Base-by-base conservation (phyloP, 257 asterid genomes). In the Solanum medicagineum region DNA sequence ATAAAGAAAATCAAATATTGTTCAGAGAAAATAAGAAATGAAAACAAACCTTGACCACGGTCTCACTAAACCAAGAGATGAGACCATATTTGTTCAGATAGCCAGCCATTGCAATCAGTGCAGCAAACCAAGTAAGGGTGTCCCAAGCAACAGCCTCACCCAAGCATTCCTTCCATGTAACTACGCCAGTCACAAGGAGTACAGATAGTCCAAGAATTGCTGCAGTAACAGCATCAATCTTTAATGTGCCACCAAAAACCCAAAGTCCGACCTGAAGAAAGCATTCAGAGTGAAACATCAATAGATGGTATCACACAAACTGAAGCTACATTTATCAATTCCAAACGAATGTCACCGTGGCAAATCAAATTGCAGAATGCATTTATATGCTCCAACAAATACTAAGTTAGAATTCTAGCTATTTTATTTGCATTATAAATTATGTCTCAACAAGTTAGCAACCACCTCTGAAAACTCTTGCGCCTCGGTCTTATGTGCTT, bases 61-160 rank as follows among this genome's bases (percentile, higher is more conserved):
- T 92, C 87, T 95, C 97, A 90, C 99, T 96, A 92, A 96, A 96
- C 99, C 99, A 96, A 86, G 98, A 55, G 85, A 96, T 96, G 83
- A 95, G 98, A 59, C 99, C 99, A 81, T 95, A 94, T 93, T 96
- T 95, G 93, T 95, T 96, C 14, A 96, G 94, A 88, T 96, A 94
- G 20, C 98, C 98, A 81, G 99, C 99, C 99, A 96, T 96, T 49
- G 99, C 99, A 90, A 96, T 95, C 53, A 96, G 98, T 17, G 99
- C 99, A 74, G 98, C 99, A 88, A 96, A 95, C 99, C 99, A 96
- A 15, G 99, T 96, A 60, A 96, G 97, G 29, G 99, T 96, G 84
- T 96, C 99, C 99, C 99, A 96, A n/a, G 99, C 99, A 88, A 96
- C 99, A 44, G 99, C 88, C 90, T 96, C 99, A 77, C 97, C 95